Evolutionary conservation across 129 eudicot species (phyloP), one percentile per base, ranked within the genome.

Genomic region (Saposhnikovia divaricata): DNA sequence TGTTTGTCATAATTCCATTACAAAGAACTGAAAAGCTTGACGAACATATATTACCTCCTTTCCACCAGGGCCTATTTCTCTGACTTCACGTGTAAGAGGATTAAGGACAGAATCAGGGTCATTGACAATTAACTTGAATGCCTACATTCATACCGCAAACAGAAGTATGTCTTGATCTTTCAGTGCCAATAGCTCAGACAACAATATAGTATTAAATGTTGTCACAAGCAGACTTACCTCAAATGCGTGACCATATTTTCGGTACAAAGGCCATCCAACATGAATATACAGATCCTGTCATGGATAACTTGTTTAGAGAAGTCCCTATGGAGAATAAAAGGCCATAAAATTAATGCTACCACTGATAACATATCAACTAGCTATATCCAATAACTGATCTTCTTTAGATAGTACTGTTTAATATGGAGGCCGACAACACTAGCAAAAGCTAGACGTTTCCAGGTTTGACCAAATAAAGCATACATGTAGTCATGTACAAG

Each of bases 201-300:
- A 73, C 43, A 68, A 31, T 31, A 44, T 21, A 23, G 25, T 23
- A 44, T 1, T 28, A 43, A 44, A 73, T 9, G 2, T 0, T n/a
- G 77, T 43, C 53, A 13, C 48, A n/a, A 28, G 16, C 53, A 73
- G 48, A 73, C 51, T 43, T 23, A 73, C 77, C 55, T 73, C 77
- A 44, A 88, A 88, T 38, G 96, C 96, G 82, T 90, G 96, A 27
- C 96, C 96, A 78, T 90, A 88, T 70, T 90, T 90, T 53, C 89
- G 81, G 80, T 90, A 90, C 73, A 90, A 81, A 70, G 96, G 96
- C 96, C 96, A 90, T 71, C 92, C 96, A 78, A 90, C 89, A 76
- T 85, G 92, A 51, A 90, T 80, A 82, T 90, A 90, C 79, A 90
- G 82, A 77, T 90, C 96, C 96, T 90, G 90, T 84, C 84, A 78